phyloP scores from a whole-genome alignment of 176 grass and related monocot species.

The Aegilops tauschii region DNA sequence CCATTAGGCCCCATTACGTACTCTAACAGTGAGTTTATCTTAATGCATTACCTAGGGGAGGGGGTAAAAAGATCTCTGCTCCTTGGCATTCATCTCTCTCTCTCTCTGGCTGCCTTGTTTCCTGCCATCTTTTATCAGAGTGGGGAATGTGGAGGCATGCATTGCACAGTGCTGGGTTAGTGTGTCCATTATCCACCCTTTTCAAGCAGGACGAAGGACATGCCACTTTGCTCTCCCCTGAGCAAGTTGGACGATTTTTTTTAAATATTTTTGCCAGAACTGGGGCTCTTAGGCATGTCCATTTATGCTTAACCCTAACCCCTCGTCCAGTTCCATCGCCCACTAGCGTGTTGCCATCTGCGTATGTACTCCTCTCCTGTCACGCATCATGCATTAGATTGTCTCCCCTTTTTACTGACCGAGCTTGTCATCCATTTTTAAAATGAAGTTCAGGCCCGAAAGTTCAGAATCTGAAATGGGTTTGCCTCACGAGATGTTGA shows the following conservation, averaged over 20 bases:
- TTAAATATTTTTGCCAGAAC: conserved; percentile 35
- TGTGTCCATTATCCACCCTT: conserved; percentile 49
- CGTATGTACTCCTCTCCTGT: conserved; percentile 24
- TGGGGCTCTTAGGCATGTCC: conserved; percentile 57
- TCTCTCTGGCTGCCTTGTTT: conserved; percentile 17
- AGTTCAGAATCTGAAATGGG: not conserved
- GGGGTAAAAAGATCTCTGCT: conserved; percentile 37
- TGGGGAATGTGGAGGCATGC: conserved; percentile 84
- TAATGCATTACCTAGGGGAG: not conserved
- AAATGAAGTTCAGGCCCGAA: conserved; percentile 2
- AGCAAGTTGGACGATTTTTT: conserved; percentile 11
- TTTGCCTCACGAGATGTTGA: not conserved
- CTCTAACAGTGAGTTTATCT: conserved; percentile 23
- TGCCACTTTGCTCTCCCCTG: conserved; percentile 54
- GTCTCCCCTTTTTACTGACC: not conserved
- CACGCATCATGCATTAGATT: conserved; percentile 1
- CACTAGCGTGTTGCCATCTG: conserved; percentile 39
- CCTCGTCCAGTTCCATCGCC: not conserved
- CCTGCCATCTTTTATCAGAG: conserved; percentile 76
- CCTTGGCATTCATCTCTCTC: conserved; percentile 42
- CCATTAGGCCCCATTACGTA: too few species aligned
- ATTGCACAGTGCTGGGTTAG: conserved; percentile 45
- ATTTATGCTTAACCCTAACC: conserved; percentile 52
- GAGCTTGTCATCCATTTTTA: not conserved
- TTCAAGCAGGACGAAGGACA: conserved; percentile 44